Conservation (phyloP, 148 eudicot genomes). For the Pouteria glomerata region DNA sequence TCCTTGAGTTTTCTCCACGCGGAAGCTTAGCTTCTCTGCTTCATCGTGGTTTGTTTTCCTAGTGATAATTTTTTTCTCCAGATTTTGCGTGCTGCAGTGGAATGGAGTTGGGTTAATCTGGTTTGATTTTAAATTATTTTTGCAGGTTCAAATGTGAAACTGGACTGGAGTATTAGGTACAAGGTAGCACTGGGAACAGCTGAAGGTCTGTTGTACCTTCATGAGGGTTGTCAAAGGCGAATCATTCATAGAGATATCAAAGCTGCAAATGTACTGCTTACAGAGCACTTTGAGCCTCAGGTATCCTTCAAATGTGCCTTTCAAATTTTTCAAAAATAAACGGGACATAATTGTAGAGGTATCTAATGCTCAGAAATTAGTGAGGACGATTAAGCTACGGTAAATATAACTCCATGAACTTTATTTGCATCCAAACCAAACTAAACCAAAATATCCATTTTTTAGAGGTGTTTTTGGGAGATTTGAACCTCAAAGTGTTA, state of each 20-base stretch:
- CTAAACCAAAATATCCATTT: neutral
- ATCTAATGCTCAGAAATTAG: neutral
- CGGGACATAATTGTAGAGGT: neutral
- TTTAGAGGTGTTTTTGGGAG: constrained; percentile 13
- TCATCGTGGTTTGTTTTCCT: constrained; percentile 34
- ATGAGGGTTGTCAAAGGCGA: constrained; percentile 75
- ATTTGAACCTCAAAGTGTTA: constrained; percentile 10
- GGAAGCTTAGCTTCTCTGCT: constrained; percentile 84
- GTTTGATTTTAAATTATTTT: neutral
- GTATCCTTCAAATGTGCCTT: constrained; percentile 19
- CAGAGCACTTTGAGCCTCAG: constrained; percentile 73
- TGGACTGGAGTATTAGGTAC: constrained; percentile 61
- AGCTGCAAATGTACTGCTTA: constrained; percentile 66
- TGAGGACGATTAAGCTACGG: neutral
- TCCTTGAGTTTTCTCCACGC: constrained; percentile 63
- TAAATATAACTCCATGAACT: neutral
- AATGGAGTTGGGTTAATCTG: neutral
- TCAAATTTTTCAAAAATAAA: neutral
- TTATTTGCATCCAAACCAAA: neutral
- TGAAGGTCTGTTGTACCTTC: constrained; percentile 75
- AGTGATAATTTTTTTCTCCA: neutral
- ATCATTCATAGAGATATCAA: constrained; percentile 43
- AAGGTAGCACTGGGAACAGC: constrained; percentile 82
- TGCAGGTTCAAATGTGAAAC: constrained; percentile 43
- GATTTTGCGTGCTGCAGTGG: neutral